These are phyloP conservation scores for Schizophyllum amplum DNA, from an alignment of 1,284 basidiomycete genomes.

Conservation along the genomic window DNA sequence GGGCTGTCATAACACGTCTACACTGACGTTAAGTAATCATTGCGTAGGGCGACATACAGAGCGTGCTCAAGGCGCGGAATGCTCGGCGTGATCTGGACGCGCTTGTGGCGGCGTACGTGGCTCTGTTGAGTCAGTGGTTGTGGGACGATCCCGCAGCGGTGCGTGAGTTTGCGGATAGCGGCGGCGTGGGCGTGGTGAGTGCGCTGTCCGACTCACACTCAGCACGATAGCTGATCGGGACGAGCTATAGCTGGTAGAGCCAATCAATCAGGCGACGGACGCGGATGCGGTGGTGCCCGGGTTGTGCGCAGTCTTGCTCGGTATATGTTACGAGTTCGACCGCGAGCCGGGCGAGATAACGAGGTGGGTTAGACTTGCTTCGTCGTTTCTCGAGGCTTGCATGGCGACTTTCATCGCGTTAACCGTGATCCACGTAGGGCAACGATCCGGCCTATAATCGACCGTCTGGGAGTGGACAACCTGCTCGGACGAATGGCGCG, in stretches of 20 bases:
- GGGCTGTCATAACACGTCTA: too few relatives aligned
- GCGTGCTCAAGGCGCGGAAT: too few relatives aligned
- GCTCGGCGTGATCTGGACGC: constrained; percentile 71
- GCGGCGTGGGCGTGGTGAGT: constrained; percentile 85
- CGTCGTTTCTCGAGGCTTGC: constrained; percentile 3
- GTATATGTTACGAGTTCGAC: constrained; percentile 93
- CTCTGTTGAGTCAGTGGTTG: constrained; percentile 85
- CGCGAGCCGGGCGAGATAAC: constrained; percentile 89
- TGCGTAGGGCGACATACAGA: too few relatives aligned
- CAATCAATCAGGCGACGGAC: constrained; percentile 86
- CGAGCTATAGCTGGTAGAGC: constrained; percentile 77
- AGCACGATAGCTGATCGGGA: constrained; percentile 3
- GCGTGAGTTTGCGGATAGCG: constrained; percentile 83
- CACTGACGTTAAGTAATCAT: too few relatives aligned
- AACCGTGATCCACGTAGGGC: constrained; percentile 30
- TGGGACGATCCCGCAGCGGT: constrained; percentile 92
- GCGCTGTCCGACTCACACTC: background rate
- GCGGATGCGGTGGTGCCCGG: constrained; percentile 85
- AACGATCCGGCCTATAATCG: constrained; percentile 84
- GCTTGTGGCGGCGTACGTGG: constrained; percentile 81
- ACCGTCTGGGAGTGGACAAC: constrained; percentile 78
- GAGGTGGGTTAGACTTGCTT: constrained; percentile 36
- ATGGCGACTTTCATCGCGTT: background rate
- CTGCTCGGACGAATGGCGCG: constrained; percentile 84
- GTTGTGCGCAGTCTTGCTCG: constrained; percentile 87